Evolutionary conservation across 148 eudicot species (phyloP).

Genomic region (Drosera capensis): DNA sequence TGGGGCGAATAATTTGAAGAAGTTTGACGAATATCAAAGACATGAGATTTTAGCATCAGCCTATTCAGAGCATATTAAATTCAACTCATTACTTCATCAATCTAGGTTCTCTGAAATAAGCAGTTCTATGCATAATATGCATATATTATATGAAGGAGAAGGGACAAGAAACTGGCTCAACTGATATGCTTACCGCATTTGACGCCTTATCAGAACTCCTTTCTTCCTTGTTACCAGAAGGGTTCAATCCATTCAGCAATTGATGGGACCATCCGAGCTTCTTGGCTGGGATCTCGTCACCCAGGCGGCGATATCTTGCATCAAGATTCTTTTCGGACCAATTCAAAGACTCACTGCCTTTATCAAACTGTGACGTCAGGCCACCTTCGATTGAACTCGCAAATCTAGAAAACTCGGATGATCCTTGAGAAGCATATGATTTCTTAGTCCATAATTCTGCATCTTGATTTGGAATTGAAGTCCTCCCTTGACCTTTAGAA

Average conservation of each 20-base stretch:
- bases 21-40: too few relatives aligned
- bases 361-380: slow-evolving; percentile 29
- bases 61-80: too few relatives aligned
- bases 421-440: slow-evolving; percentile 24
- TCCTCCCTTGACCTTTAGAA: slow-evolving; percentile 8
- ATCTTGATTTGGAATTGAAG: slow-evolving; percentile 13
- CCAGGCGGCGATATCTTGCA: slow-evolving; percentile 14
- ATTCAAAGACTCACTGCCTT: slow-evolving; percentile 20
- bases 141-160: too few relatives aligned
- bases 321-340: slow-evolving; percentile 30
- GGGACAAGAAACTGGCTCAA: not conserved
- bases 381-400: slow-evolving; percentile 41
- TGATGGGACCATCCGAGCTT: slow-evolving; percentile 24
- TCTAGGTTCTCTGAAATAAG: too few relatives aligned
- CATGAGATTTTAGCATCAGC: too few relatives aligned
- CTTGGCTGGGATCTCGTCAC: slow-evolving; percentile 21
- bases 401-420: slow-evolving; percentile 31
- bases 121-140: too few relatives aligned
- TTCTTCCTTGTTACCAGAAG: slow-evolving; percentile 22
- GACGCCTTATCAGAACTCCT: slow-evolving; percentile 17
- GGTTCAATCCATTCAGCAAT: slow-evolving; percentile 26
- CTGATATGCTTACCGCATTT: slow-evolving; percentile 10
- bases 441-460: slow-evolving; percentile 22
- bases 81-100: too few relatives aligned
- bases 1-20: too few relatives aligned